Percentiles rank a stretch among this genome's conserved stretches.
Conservation (phyloP, 2,329 filamentous ascomycete genomes). For the Hymenoscyphus repandus region DNA sequence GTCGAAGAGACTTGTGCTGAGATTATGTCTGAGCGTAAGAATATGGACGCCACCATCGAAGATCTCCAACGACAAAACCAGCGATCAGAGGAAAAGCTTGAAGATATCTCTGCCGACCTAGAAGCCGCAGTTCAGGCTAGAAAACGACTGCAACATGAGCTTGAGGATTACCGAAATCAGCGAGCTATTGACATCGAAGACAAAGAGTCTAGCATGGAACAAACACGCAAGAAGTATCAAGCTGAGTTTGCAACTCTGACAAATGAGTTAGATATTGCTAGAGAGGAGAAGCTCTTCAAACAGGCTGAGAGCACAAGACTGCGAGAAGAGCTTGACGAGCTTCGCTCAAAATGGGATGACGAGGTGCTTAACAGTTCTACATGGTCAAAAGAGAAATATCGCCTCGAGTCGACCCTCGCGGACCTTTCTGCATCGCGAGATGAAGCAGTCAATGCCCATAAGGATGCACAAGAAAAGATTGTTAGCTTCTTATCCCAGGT, state of each 20-base stretch:
- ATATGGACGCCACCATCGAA: slow-evolving; percentile 81
- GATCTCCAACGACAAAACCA: slow-evolving; percentile 88
- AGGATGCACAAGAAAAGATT: slow-evolving; percentile 89
- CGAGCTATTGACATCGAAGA: slow-evolving; percentile 95
- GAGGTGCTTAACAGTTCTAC: slow-evolving; percentile 96
- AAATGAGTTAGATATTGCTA: slow-evolving; percentile 87
- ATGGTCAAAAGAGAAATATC: slow-evolving; percentile 96
- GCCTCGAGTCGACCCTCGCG: slow-evolving; percentile 82
- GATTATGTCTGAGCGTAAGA: slow-evolving; percentile 86
- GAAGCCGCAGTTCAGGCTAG: slow-evolving; percentile 82
- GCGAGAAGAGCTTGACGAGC: slow-evolving; percentile 91
- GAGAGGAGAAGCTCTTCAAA: slow-evolving; percentile 81
- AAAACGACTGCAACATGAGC: slow-evolving; percentile 91
- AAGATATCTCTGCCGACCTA: slow-evolving; percentile 86
- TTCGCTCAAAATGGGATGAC: slow-evolving; percentile 96
- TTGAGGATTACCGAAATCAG: slow-evolving; percentile 94
- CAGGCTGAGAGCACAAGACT: slow-evolving; percentile 82
- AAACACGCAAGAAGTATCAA: slow-evolving; percentile 97
- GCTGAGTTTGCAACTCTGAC: slow-evolving; percentile 83
- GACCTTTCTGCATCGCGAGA: slow-evolving; percentile 89
- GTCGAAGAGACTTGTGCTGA: slow-evolving; percentile 86
- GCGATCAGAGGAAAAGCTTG: slow-evolving; percentile 81
- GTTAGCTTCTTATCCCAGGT: slow-evolving; percentile 88
- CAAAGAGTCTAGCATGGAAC: slow-evolving; percentile 92
- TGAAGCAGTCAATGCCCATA: slow-evolving; percentile 87